Evolutionary conservation across 768 basidiomycete species (phyloP).

Genomic region (Kwoniella pini): DNA sequence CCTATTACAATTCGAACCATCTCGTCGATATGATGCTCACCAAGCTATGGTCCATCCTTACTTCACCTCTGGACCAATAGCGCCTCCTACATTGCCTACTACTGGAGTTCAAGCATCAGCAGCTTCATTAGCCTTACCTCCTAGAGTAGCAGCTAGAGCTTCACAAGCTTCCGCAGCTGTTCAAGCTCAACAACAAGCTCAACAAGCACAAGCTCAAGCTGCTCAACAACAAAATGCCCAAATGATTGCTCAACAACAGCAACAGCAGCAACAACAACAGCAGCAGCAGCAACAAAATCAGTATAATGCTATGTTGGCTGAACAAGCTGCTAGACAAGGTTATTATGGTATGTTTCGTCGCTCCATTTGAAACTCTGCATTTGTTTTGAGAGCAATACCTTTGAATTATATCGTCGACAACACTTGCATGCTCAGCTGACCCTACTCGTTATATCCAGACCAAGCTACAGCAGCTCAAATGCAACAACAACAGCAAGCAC

Average conservation of each 20-base stretch:
- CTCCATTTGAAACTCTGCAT: too few relatives aligned
- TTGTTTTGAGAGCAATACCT: too few relatives aligned
- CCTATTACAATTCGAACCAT: slow-evolving; percentile 92
- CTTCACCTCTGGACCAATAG: slow-evolving; percentile 59
- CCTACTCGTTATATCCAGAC: slow-evolving; percentile 10
- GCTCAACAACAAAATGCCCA: slow-evolving; percentile 22
- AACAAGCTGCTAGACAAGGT: slow-evolving; percentile 36
- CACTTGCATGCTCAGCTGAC: too few relatives aligned
- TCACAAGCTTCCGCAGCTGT: slow-evolving; percentile 44
- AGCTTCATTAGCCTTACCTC: slow-evolving; percentile 41
- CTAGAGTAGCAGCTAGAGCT: slow-evolving; percentile 42
- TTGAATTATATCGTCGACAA: background rate
- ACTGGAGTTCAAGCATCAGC: slow-evolving; percentile 39
- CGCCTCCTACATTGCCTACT: slow-evolving; percentile 43
- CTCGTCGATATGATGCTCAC: slow-evolving; percentile 83
- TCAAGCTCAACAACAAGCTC: slow-evolving; percentile 41
- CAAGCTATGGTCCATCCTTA: slow-evolving; percentile 92
- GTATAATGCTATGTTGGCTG: slow-evolving; percentile 44
- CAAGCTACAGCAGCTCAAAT: slow-evolving; percentile 34
- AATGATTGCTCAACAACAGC: slow-evolving; percentile 32
- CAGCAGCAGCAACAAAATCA: slow-evolving; percentile 37
- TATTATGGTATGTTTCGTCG: slow-evolving; percentile 37
- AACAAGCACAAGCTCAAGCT: slow-evolving; percentile 30
- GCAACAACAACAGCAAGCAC: slow-evolving; percentile 33
- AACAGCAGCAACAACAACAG: slow-evolving; percentile 40